These are phyloP conservation scores for Arachis hypogaea DNA, from an alignment of 306 rosid species.

Conservation along the genomic window DNA sequence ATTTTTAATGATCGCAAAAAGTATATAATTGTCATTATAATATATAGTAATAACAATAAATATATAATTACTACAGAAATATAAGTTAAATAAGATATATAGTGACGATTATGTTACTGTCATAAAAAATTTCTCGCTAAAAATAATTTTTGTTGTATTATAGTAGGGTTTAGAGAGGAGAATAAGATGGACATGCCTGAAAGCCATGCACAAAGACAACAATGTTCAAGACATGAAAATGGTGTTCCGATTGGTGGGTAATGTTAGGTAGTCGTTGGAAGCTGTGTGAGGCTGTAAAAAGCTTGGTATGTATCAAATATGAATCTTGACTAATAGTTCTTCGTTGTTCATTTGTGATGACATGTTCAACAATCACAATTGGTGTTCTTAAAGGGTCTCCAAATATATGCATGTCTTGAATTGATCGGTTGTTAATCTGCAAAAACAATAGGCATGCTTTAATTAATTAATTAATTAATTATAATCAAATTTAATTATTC, in stretches of 20 bases:
- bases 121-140: too few species aligned
- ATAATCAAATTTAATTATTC: too few species aligned
- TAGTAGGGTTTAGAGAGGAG: too few species aligned
- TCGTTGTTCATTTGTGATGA: slow-evolving; percentile 68
- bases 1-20: too few species aligned
- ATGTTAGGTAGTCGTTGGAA: neutral
- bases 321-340: slow-evolving; percentile 71
- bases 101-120: too few species aligned
- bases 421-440: slow-evolving; percentile 82
- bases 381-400: slow-evolving; percentile 80
- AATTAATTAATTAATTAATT: too few species aligned
- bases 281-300: slow-evolving; percentile 45
- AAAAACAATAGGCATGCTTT: neutral
- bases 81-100: too few species aligned
- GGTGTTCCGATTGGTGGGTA: slow-evolving; percentile 35
- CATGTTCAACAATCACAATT: slow-evolving; percentile 83
- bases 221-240: slow-evolving; percentile 68
- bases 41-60: too few species aligned
- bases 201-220: slow-evolving; percentile 97
- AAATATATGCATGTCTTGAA: slow-evolving; percentile 93
- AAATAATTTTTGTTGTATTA: too few species aligned
- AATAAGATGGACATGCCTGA: slow-evolving; percentile 68
- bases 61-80: too few species aligned
- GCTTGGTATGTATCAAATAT: slow-evolving; percentile 54
- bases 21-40: too few species aligned